Evolutionary conservation across 768 basidiomycete species (phyloP), one percentile per base, ranked within the genome.

Genomic region (Dictyophora rubrovolvata): DNA sequence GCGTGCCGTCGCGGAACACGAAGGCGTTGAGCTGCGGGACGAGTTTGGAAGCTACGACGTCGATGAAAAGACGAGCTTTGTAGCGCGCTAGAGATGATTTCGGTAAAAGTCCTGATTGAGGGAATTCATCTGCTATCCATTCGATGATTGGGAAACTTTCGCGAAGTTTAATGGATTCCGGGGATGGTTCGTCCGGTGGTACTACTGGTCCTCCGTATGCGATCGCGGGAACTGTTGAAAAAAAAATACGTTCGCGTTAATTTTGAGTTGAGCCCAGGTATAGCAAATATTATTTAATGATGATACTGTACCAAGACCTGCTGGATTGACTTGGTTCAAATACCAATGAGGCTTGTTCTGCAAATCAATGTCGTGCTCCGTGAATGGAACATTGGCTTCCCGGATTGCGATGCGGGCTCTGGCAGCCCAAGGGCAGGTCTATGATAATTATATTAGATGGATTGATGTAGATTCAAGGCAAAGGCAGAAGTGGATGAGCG

Each of bases 321-420:
- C 83, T 1, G 80, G 81, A 69, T 87, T 87, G 42, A 87, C 78
- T 60, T 81, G 76, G 0, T 78, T 75, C 0, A 79, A 79, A 65
- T 84, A 86, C 85, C 84, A 86, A 53, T 77, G 80, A 0, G 85
- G 85, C 70, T 87, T 87, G 72, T 83, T 82, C 63, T 59, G 53
- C 12, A 87, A 69, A 63, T 86, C 82, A 51, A 87, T 78, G 62
- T 85, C 77, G 61, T 72, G 84, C 14, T 75, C 68, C 20, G 72
- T 79, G 66, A 72, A 81, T 1, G 74, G 63, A 3, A 78, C 73
- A 5, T 76, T 73, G 1, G 79, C 75, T 63, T 86, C 85, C 12
- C 75, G 72, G 21, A 87, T 75, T 0, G 84, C 83, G n/a, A 87
- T 72, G 60, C 72, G 1, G 66, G 81, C 82, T 63, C 83, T 70